A percentile compares a stretch with the other conserved stretches of the same genome.
Evolutionary conservation across 805 yeast genomes (phyloP).

Genomic region (Spathaspora sp.): DNA sequence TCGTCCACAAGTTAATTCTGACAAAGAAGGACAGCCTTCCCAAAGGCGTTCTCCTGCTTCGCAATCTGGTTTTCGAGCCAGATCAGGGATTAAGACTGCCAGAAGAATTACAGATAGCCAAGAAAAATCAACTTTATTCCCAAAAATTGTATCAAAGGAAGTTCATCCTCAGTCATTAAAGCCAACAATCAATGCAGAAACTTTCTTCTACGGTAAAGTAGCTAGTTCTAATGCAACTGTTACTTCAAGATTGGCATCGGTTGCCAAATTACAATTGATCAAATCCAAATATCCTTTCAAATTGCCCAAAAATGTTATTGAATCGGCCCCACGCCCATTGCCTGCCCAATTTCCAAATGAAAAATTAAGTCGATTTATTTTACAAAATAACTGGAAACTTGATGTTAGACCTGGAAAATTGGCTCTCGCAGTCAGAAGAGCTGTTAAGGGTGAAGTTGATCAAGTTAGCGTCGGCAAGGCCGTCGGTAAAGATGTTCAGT

Average conservation of each 20-base stretch:
- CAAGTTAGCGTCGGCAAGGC: constrained; percentile 9
- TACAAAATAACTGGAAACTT: constrained; percentile 25
- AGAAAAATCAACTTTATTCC: neutral
- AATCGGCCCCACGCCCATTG: constrained; percentile 11
- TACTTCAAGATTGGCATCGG: constrained; percentile 35
- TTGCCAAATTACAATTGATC: constrained; percentile 34
- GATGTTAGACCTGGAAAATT: constrained; percentile 20
- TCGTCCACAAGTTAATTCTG: no score
- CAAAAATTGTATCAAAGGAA: constrained; percentile 5
- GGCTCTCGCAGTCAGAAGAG: constrained; percentile 21
- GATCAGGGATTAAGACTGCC: neutral
- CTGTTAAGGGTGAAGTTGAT: constrained; percentile 30
- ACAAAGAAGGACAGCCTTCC: no score
- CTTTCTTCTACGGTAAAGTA: constrained; percentile 37
- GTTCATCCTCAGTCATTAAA: constrained; percentile 1
- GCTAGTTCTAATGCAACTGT: constrained; percentile 23
- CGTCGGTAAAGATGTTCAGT: constrained; percentile 6
- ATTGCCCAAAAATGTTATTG: constrained; percentile 32
- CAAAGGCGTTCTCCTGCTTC: neutral
- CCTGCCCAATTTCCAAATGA: constrained; percentile 1
- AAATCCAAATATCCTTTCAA: constrained; percentile 39
- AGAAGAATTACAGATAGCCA: neutral
- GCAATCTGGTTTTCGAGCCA: neutral
- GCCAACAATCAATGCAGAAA: constrained; percentile 11
- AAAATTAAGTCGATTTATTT: constrained; percentile 25